Base-by-base conservation (phyloP, 768 basidiomycete genomes). In the Suillus subluteus region DNA sequence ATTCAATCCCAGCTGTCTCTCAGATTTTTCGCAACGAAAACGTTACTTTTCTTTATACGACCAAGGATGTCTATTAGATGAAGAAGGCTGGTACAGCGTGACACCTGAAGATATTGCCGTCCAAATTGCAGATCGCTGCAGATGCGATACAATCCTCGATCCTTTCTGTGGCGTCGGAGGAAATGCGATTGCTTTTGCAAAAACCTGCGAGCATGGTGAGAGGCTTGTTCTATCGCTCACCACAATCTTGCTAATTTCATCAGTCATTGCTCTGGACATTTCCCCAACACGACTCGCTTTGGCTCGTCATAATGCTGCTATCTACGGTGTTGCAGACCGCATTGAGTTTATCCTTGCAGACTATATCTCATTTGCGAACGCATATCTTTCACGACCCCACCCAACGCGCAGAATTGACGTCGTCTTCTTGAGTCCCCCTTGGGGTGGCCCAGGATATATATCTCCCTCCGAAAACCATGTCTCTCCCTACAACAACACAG, bases 141-240 rank as follows among this genome's bases (percentile, higher is more conserved):
- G 91, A 9, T 94, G 91, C 69, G 88, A 88, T 67, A 90, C 90
- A 4, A 83, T 98, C 67, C 82, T 97, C 43, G 98, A 99, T 74
- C 94, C 96, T 0, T 99, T 99, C 76, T 98, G 96, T 73, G 98
- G 98, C 1, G 96, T 99, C 0, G 98, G 98, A 35, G 98, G 97
- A 18, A 99, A 99, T 73, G 88, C 97, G 1, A 99, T 99, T 65
- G 95, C 96, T 4, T 98, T 99, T 78, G 98, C 98, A 3, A 88
- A 91, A 75, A 98, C 96, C 3, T 99, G 98, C 79, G 92, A 97
- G 75, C 81, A 92, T 78, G 97, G 97, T 98, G 72, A 66, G 90
- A 1, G 13, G 26, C 32, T 46, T 54, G 43, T 18, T 61, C 35
- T 12, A 38, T 8, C 62, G 37, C 8, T 13, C 50, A 46, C 23